Base-by-base conservation (phyloP, 805 yeast genomes). In the Kodamaea sagamina region DNA sequence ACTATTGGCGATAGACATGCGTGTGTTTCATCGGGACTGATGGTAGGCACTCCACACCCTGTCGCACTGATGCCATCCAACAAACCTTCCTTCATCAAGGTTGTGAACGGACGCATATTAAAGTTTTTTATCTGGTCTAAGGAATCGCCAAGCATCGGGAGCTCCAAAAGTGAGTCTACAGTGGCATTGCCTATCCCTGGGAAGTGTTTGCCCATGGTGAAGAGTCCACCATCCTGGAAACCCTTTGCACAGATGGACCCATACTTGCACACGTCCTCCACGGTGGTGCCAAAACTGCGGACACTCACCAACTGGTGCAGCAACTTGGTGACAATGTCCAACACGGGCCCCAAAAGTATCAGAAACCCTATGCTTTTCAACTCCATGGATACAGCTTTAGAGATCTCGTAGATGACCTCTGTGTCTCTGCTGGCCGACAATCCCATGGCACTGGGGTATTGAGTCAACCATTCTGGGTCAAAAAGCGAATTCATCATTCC, bases 371-470 rank as follows among this genome's bases (percentile, higher is more conserved):
- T 70, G n/a, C 74, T 60, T 40, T 64, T 67, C 47, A 80, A 64
- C 51, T 81, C 83, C 12, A 55, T 49, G 0, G 82, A 83, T 7
- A 79, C 55, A 2, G 84, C 85, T 32, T 73, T 69, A 43, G 74
- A 74, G 2, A 78, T 74, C 32, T 78, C 66, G 47, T 73, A 74
- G 6, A 78, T 80, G 47, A 79, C 55, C 4, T 71, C 72, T 9
- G 63, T 53, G 42, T 76, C 73, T 8, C 75, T 75, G 0, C 82
- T 70, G 15, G 84, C 83, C 2, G 78, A 77, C 16, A 80, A 57
- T 3, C 81, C 84, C 85, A 81, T 80, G 19, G 82, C 82, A 4
- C 84, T 79, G 1, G 86, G 86, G 51, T 75, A 79, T 55, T 79
- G 84, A 7, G 80, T 73, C 15, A 80, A 57, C 44, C 60, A 63